Evolutionary conservation across 2,329 filamentous ascomycete species (phyloP), one percentile per base, ranked within the genome.

Genomic region (Chaetomiaceae sp.): DNA sequence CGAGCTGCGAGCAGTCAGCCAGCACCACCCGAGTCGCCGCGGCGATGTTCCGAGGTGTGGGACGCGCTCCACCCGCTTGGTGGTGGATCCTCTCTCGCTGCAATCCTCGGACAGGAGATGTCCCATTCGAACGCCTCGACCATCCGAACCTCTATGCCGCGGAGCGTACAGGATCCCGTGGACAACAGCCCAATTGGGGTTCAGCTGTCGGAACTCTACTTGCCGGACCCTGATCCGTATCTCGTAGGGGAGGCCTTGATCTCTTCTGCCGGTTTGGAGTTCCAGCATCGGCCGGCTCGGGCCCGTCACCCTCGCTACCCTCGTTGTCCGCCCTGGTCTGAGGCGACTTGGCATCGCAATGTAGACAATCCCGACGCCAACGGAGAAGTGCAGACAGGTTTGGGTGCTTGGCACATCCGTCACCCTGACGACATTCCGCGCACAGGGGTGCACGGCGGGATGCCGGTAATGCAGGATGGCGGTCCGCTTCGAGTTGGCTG

Each of bases 221-320:
- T 36, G 18, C 43, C 18, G 10, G 30, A 36, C 16, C 30, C 13
- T 36, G 18, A 36, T 36, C 43, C 18, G 7, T 46, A 46, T 46
- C 43, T 46, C 13, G 43, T 20, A 25, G 43, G 32, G n/a, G n/a
- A n/a, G n/a, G n/a, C n/a, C n/a, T n/a, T n/a, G n/a, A n/a, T n/a
- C n/a, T n/a, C n/a, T n/a, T n/a, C n/a, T n/a, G n/a, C n/a, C n/a
- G n/a, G n/a, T n/a, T n/a, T 54, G 33, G n/a, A n/a, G n/a, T n/a
- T 52, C 49, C 13, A 33, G 36, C 37, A 27, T 27, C 29, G 49
- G 46, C 25, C 25, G 25, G 25, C 25, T 45, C 14, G 11, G 37
- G 41, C 43, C 51, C 37, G 32, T 55, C 40, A 48, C 44, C 43
- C 23, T 51, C 38, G 23, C n/a, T 51, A 51, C 48, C 53, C 48